Base-by-base conservation (phyloP, 805 yeast genomes). In the Yarrowia divulgata region DNA sequence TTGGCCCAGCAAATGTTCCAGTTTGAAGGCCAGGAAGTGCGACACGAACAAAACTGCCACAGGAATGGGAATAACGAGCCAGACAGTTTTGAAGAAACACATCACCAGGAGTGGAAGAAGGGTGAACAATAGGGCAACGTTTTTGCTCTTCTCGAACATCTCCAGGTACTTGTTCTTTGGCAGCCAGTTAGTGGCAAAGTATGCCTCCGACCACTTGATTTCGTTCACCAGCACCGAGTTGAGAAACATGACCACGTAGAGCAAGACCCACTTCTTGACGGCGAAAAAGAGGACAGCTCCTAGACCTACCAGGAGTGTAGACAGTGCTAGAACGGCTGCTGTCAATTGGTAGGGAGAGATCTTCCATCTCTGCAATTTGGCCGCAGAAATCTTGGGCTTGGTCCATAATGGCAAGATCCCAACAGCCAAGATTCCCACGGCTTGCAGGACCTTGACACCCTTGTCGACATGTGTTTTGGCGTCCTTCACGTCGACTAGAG, bases 221-320 rank as follows among this genome's bases (percentile, higher is more conserved):
- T 48, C 52, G 35, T 48, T 48, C 18, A 48, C 52, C 34, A 48
- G 34, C 9, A 48, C n/a, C 5, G 52, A 48, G 52, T 48, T 48
- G 52, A 29, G 12, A 5, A 48, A 18, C 12, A 43, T 4, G 13
- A 18, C 48, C 5, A 19, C 4, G 8, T 18, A 8, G 8, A 18
- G 13, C 29, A 43, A 12, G 9, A 18, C 13, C 14, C 18, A 43
- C 5, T 43, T 18, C 7, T 43, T 6, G 9, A 43, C 29, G 0
- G 3, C 48, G 14, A 43, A 43, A 43, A 43, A 18, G 12, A 43
- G 10, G 29, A 9, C 12, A 7, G 29, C 48, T 23, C 32, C 52
- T 14, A 48, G 52, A 48, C 32, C n/a, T 5, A 23, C 32, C 6
- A 48, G 52, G 10, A 48, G 12, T 2, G 34, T 48, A 8, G 52